Evolutionary conservation across 495 filamentous ascomycete genomes (phyloP), one percentile per base, ranked within the genome.

Genomic region (Daldinia childiae): DNA sequence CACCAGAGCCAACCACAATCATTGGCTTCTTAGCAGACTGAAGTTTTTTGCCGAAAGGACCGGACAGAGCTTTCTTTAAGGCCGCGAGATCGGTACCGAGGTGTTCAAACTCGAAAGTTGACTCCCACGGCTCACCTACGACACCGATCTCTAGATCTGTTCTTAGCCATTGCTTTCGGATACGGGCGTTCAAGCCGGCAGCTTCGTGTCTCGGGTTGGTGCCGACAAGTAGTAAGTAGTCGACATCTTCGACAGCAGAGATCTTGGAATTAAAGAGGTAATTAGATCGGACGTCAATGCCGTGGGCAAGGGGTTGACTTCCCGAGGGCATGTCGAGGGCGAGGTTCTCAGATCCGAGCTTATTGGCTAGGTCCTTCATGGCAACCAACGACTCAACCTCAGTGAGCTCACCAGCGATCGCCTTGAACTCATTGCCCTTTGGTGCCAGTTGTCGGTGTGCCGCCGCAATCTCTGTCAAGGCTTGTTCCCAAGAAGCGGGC

Each of bases 261-360:
- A 99, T 94, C 80, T 89, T 93, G 32, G 93, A 97, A 86, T 99
- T 99, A 87, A 99, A 97, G 45, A 92, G 84, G 78, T 96, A 99
- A 82, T 95, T 98, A 48, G 93, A 91, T 51, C 95, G 93, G 63
- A 98, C 87, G 77, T 98, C 95, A 71, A 98, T 84, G 75, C 95
- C 95, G 78, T 99, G 95, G 26, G 94, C 92, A 70, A 97, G 80
- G 8, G 96, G 96, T 61, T 90, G 84, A 80, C 86, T 89, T 68
- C 95, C 95, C 11, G 87, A 87, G 27, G 94, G 92, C 78, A 93
- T 94, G 75, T 99, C 95, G 36, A 98, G 89, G 41, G 93, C 91
- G 54, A 99, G 87, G 79, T 98, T 99, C 71, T 99, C 95, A 11
- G 96, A 98, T 55, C 92, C 93, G 61, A 99, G 91, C 81, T 90